phyloP scores from a whole-genome alignment of 352 stramenopile species.

The Pythium phragmiticola region DNA sequence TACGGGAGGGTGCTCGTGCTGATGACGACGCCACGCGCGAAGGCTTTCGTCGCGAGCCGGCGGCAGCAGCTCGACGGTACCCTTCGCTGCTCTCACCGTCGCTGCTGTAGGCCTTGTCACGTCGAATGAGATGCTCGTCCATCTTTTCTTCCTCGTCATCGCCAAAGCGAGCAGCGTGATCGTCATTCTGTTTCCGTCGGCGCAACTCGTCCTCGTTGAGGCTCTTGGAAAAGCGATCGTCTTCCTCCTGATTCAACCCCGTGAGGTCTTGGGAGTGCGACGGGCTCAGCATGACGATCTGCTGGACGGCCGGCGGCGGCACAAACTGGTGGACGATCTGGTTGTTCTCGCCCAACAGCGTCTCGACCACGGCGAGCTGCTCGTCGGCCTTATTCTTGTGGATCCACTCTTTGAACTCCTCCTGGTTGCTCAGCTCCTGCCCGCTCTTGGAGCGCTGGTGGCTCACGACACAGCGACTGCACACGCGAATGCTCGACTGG shows the following conservation, averaged over 20 bases:
- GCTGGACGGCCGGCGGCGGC: constrained; percentile 12
- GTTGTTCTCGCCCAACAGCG: constrained; percentile 23
- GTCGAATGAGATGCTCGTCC: constrained; percentile 36
- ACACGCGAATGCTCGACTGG: constrained; percentile 82
- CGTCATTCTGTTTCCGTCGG: constrained; percentile 5
- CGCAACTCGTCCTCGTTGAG: constrained; percentile 28
- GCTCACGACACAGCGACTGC: constrained; percentile 77
- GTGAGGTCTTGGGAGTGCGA: constrained; percentile 69
- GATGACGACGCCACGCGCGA: background rate
- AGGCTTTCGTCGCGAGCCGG: background rate
- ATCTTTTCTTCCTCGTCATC: constrained; percentile 75
- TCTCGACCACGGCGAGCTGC: constrained; percentile 30
- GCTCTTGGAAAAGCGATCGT: constrained; percentile 25
- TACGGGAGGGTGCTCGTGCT: background rate
- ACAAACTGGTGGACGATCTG: constrained; percentile 5
- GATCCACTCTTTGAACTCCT: constrained; percentile 83
- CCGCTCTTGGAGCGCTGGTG: constrained; percentile 76
- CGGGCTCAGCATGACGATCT: constrained; percentile 44
- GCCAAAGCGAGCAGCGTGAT: constrained; percentile 29
- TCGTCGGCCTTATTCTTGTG: constrained; percentile 53
- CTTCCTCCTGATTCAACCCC: constrained; percentile 36
- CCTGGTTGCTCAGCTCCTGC: constrained; percentile 69
- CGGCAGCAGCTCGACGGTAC: constrained; percentile 5
- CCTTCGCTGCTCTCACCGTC: constrained; percentile 26
- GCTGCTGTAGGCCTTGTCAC: constrained; percentile 28